Base-by-base conservation (phyloP, 306 rosid genomes). In the Dalbergia cochinchinensis region DNA sequence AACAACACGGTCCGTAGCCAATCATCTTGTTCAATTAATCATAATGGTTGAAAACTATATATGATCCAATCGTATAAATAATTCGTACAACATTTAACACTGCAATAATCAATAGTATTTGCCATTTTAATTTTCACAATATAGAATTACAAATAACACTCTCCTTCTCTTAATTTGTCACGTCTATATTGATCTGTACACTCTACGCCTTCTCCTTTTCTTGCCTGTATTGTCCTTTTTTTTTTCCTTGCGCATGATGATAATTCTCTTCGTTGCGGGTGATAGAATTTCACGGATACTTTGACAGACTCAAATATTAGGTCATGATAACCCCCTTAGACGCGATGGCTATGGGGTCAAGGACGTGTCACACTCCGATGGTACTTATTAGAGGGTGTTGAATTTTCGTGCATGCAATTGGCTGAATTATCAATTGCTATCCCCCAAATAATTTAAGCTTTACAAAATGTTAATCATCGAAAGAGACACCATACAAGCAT, bases 401-500 rank as follows among this genome's bases (percentile, higher is more conserved):
- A 63, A 63, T 34, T 26, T 55, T 26, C 11, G 31, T 26, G 2
- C 31, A 26, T 14, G 22, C 39, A 34, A 7, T 34, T 5, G n/a
- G 26, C 51, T 42, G 35, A 11, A 4, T 51, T 69, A 26, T 26
- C 31, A 26, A 26, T 26, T 2, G 2, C 31, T 19, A 31, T 67
- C 72, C 55, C 35, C 26, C 55, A 67, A 67, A 67, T 67, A 42
- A 66, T 66, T 66, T 66, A 11, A 11, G 55, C 9, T 3, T 64
- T 64, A 51, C 19, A 5, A 51, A 51, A 15, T 2, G 8, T n/a
- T 9, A 59, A 59, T 16, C 11, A 42, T 42, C 48, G 2, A 9
- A 42, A 8, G 34, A 10, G 39, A 26, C 15, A 11, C 37, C 39
- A 31, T 57, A 57, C 8, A 1, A 57, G 3, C 3, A 7, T 18